These are phyloP conservation scores for Magnolia kwangsiensis DNA, from an alignment of 164 flowering plant genomes.

Conservation along the genomic window DNA sequence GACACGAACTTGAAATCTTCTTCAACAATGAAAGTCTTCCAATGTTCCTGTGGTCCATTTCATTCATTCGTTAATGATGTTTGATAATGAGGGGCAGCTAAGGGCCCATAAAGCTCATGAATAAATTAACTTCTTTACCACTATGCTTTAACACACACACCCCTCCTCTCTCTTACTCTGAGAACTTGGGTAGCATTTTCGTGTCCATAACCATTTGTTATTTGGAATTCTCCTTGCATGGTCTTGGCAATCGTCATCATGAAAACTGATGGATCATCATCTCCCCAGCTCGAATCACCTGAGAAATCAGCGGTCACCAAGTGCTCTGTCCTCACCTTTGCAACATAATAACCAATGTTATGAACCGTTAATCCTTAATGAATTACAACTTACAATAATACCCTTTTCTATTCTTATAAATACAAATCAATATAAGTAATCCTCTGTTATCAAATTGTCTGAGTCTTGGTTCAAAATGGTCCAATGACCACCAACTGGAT, in stretches of 20 bases:
- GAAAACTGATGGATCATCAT: constrained; percentile 49
- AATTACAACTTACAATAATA: neutral
- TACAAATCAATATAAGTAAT: too few relatives aligned
- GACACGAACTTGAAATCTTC: constrained; percentile 51
- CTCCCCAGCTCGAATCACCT: constrained; percentile 40
- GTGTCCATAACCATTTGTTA: constrained; percentile 62
- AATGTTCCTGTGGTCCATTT: constrained; percentile 34
- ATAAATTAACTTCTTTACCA: neutral
- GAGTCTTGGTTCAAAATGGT: too few relatives aligned
- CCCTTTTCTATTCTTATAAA: too few relatives aligned
- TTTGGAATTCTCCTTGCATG: constrained; percentile 46
- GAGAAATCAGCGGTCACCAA: constrained; percentile 48
- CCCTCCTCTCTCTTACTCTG: constrained; percentile 26
- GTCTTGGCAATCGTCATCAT: constrained; percentile 15
- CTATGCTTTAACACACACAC: neutral
- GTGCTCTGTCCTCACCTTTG: constrained; percentile 33
- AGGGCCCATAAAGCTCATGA: neutral
- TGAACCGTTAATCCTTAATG: constrained; percentile 4
- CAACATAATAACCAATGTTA: neutral
- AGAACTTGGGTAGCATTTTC: constrained; percentile 38
- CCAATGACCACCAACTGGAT: too few relatives aligned
- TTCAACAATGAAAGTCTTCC: constrained; percentile 43
- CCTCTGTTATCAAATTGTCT: too few relatives aligned
- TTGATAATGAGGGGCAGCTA: neutral
- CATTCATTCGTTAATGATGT: constrained; percentile 1